phyloP scores from a whole-genome alignment of 129 eudicot species.

The Arctium minus region DNA sequence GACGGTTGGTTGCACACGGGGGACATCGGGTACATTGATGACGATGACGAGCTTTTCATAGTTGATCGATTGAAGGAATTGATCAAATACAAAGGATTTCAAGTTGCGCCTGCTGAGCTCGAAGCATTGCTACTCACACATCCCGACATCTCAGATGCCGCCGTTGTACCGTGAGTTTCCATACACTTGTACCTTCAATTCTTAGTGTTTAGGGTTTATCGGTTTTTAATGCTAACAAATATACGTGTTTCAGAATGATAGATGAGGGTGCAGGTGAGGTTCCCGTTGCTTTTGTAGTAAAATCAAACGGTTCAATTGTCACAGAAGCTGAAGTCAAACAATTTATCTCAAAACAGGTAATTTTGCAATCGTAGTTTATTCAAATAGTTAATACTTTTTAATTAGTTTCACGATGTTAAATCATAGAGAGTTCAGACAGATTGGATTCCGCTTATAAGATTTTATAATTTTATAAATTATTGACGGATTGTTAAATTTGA shows the following conservation, averaged over 20 bases:
- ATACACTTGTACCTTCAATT: background rate
- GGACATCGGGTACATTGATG: constrained; percentile 78
- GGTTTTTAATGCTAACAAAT: background rate
- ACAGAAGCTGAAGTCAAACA: constrained; percentile 76
- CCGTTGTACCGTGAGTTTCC: constrained; percentile 78
- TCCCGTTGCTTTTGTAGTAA: constrained; percentile 89
- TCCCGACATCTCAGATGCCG: constrained; percentile 69
- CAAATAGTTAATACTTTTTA: too few relatives aligned
- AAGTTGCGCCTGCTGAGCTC: constrained; percentile 97
- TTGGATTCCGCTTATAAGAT: background rate
- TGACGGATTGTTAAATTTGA: background rate
- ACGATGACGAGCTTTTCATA: constrained; percentile 92
- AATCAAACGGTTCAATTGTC: constrained; percentile 50
- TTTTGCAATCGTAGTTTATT: background rate
- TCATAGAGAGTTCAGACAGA: background rate
- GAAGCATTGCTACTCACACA: constrained; percentile 76
- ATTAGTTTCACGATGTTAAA: background rate
- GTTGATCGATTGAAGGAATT: constrained; percentile 87
- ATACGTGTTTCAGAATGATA: constrained; percentile 49
- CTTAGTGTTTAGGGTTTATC: background rate
- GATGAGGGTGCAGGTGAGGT: constrained; percentile 88
- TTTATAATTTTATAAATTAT: too few relatives aligned
- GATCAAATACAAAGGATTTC: constrained; percentile 92
- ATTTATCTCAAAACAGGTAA: constrained; percentile 80
- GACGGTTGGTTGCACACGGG: constrained; percentile 96